Conservation (phyloP, 352 stramenopile species). For the Phytopythium boreale region DNA sequence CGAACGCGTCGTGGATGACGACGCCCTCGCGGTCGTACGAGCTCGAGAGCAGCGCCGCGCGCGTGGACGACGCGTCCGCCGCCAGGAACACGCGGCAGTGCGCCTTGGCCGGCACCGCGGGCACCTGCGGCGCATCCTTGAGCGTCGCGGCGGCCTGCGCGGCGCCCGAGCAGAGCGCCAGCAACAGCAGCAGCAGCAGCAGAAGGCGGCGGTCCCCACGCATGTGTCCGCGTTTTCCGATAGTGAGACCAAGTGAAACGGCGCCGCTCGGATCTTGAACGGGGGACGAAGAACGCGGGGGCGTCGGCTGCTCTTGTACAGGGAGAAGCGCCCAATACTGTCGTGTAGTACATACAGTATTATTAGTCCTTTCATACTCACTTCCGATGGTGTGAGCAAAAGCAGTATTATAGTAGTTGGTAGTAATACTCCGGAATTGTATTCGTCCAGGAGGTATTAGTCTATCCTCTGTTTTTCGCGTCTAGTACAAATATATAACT, state of each 20-base stretch:
- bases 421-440: no score
- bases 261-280: background rate
- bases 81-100: conserved; percentile 62
- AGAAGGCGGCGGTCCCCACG: background rate
- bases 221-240: background rate
- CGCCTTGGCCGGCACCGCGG: conserved; percentile 14
- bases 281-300: background rate
- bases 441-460: no score
- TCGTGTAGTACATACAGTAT: no score
- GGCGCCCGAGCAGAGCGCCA: background rate
- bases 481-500: no score
- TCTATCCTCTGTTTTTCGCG: no score
- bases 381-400: no score
- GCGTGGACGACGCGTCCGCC: conserved; percentile 25
- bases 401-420: no score
- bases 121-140: background rate
- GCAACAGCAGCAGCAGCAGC: conserved; percentile 16
- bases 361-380: no score
- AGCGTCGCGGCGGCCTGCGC: background rate
- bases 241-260: background rate
- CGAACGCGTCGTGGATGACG: conserved; percentile 42
- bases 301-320: background rate
- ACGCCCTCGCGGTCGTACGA: conserved; percentile 44
- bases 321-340: background rate
- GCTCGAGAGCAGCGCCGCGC: conserved; percentile 54